Conservation (phyloP, 352 stramenopile species). For the Globisporangium parvum region DNA sequence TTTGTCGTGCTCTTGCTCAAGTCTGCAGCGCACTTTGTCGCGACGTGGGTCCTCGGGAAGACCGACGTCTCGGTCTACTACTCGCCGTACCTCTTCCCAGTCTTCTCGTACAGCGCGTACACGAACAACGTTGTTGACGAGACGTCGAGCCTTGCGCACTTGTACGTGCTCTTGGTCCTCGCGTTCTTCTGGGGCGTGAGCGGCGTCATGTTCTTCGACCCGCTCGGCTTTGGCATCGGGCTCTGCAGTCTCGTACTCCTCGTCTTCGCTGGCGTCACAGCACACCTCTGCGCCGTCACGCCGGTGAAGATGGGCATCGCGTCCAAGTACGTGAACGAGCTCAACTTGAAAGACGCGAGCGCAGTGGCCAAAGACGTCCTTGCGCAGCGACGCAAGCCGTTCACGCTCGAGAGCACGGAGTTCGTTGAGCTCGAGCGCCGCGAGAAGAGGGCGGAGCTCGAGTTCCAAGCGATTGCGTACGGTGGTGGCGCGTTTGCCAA, state of each 20-base stretch:
- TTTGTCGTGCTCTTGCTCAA: slow-evolving; percentile 82
- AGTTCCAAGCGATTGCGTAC: slow-evolving; percentile 80
- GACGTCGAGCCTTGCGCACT: slow-evolving; percentile 52
- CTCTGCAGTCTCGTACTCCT: slow-evolving; percentile 84
- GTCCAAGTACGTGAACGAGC: slow-evolving; percentile 86
- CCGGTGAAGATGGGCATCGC: slow-evolving; percentile 86
- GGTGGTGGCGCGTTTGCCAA: slow-evolving; percentile 47
- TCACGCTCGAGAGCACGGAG: slow-evolving; percentile 73
- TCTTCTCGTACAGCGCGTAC: slow-evolving; percentile 88
- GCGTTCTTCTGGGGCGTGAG: slow-evolving; percentile 81
- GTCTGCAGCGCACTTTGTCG: slow-evolving; percentile 51
- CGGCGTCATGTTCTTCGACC: slow-evolving; percentile 88
- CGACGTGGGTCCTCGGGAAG: slow-evolving; percentile 52
- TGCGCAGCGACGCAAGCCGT: slow-evolving; percentile 52
- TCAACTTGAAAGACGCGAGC: slow-evolving; percentile 83
- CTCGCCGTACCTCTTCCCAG: slow-evolving; percentile 86
- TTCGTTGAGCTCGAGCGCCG: slow-evolving; percentile 66
- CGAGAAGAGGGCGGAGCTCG: slow-evolving; percentile 74
- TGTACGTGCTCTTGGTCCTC: slow-evolving; percentile 71
- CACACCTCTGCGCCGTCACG: slow-evolving; percentile 74
- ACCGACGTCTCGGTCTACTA: slow-evolving; percentile 73
- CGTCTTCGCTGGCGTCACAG: slow-evolving; percentile 63
- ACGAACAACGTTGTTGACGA: slow-evolving; percentile 90
- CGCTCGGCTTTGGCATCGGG: slow-evolving; percentile 82
- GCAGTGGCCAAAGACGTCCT: slow-evolving; percentile 61